Evolutionary conservation across 805 yeast species (phyloP).

Genomic region (Blastobotrys terrestris): DNA sequence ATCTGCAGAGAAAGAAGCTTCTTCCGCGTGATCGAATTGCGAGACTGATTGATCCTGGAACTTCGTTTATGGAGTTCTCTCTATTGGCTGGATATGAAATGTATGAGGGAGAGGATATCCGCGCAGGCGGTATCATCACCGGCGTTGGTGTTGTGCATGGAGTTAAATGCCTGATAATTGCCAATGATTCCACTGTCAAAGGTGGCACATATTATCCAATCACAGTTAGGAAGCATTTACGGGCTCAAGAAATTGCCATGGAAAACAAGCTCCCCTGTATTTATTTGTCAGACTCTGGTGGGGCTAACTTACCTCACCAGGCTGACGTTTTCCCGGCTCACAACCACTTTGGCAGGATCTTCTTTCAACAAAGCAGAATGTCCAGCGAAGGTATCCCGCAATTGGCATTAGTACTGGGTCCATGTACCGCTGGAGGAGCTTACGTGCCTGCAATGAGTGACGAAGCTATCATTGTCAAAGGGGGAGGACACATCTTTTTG

Average conservation of each 20-base stretch:
- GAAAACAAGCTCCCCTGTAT: slow-evolving; percentile 29
- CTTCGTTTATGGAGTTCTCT: slow-evolving; percentile 27
- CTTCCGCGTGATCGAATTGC: slow-evolving; percentile 29
- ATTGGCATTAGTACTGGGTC: slow-evolving; percentile 29
- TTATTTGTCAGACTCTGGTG: slow-evolving; percentile 29
- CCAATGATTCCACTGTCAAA: slow-evolving; percentile 30
- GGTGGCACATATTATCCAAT: slow-evolving; percentile 33
- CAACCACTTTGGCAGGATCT: slow-evolving; percentile 30
- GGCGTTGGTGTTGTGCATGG: slow-evolving; percentile 29
- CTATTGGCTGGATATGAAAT: slow-evolving; percentile 27
- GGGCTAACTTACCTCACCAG: slow-evolving; percentile 32
- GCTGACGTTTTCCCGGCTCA: slow-evolving; percentile 31
- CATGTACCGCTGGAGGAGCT: slow-evolving; percentile 33
- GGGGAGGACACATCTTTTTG: slow-evolving; percentile 29
- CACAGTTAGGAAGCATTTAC: slow-evolving; percentile 29
- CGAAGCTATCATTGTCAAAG: slow-evolving; percentile 29
- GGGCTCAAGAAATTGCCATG: slow-evolving; percentile 30
- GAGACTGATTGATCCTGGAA: slow-evolving; percentile 28
- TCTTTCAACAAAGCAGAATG: slow-evolving; percentile 29
- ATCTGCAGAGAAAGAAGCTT: slow-evolving; percentile 25
- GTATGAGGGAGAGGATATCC: slow-evolving; percentile 28
- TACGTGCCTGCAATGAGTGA: slow-evolving; percentile 32
- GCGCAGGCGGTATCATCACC: slow-evolving; percentile 30
- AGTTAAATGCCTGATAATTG: slow-evolving; percentile 27
- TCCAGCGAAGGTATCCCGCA: slow-evolving; percentile 28